Evolutionary conservation across 2,329 filamentous ascomycete genomes (phyloP).

Genomic region (Metarhizium brunneum): DNA sequence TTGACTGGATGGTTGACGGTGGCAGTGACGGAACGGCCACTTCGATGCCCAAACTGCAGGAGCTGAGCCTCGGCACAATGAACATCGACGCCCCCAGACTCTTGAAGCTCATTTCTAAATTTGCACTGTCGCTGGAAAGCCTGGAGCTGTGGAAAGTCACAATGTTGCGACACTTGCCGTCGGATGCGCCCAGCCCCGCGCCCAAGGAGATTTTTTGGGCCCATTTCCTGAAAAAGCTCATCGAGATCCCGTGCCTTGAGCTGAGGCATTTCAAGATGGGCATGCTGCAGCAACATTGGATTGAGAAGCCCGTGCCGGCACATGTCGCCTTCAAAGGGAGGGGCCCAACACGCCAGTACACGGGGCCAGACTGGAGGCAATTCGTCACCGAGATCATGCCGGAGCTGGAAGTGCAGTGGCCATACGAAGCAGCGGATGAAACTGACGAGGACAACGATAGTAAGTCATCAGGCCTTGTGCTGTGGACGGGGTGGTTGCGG

Average conservation of each 20-base stretch:
- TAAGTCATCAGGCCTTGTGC: neutral
- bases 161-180: slow-evolving; percentile 12
- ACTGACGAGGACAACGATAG: neutral
- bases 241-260: slow-evolving; percentile 19
- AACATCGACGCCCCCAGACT: slow-evolving; percentile 19
- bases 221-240: slow-evolving; percentile 26
- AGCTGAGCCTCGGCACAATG: slow-evolving; percentile 35
- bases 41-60: slow-evolving; percentile 26
- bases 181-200: neutral
- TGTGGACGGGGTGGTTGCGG: no score
- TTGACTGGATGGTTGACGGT: slow-evolving; percentile 8
- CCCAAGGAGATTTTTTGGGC: slow-evolving; percentile 26
- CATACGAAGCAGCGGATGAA: neutral
- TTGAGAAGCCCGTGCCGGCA: slow-evolving; percentile 4
- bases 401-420: slow-evolving; percentile 3
- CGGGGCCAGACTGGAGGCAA: neutral
- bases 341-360: slow-evolving; percentile 13
- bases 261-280: slow-evolving; percentile 24
- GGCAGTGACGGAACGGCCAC: slow-evolving; percentile 9
- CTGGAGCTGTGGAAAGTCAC: slow-evolving; percentile 38
- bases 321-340: slow-evolving; percentile 8
- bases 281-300: slow-evolving; percentile 17
- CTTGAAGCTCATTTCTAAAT: slow-evolving; percentile 28
- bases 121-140: slow-evolving; percentile 30
- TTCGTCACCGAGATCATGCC: slow-evolving; percentile 17